A percentile compares a stretch with the other conserved stretches of the same genome.
These are phyloP conservation scores for Crithidia sp. DNA, from an alignment of 208 protist genomes.

Conservation along the genomic window DNA sequence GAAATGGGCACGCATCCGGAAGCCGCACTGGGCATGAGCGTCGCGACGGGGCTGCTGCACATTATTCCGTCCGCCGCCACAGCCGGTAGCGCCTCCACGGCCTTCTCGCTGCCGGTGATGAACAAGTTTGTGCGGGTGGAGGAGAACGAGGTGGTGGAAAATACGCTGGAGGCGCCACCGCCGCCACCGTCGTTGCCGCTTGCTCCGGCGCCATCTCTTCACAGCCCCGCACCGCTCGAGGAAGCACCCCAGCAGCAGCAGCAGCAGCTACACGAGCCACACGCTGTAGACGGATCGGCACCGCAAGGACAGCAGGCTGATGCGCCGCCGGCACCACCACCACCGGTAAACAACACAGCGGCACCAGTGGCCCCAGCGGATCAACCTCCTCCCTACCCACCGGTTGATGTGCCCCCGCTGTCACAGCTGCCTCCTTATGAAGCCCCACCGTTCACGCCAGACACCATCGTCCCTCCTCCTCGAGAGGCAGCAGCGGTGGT, in stretches of 20 bases:
- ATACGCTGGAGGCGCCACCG: neutral
- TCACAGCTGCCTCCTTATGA: neutral
- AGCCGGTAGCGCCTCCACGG: neutral
- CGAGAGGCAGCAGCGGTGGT: neutral
- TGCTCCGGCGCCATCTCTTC: neutral
- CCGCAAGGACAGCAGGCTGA: neutral
- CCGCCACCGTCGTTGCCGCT: neutral
- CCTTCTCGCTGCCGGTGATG: slow-evolving; percentile 33
- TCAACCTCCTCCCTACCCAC: too few relatives aligned
- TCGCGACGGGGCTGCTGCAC: slow-evolving; percentile 79
- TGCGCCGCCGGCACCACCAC: neutral
- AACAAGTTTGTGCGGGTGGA: slow-evolving; percentile 19
- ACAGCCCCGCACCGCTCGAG: neutral
- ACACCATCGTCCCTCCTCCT: neutral
- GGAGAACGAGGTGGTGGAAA: neutral
- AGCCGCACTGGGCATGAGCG: slow-evolving; percentile 65
- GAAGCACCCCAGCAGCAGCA: neutral
- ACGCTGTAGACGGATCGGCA: too few relatives aligned
- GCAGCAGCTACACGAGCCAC: slow-evolving; percentile 9
- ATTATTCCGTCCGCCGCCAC: slow-evolving; percentile 42
- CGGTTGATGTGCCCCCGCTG: too few relatives aligned
- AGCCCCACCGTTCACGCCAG: neutral
- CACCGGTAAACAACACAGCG: too few relatives aligned
- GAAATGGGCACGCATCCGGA: slow-evolving; percentile 59
- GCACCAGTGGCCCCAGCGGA: too few relatives aligned